A percentile compares a stretch with the other conserved stretches of the same genome.
phyloP scores from a whole-genome alignment of 177 flowering plant genomes.

The Vitis hybrid region DNA sequence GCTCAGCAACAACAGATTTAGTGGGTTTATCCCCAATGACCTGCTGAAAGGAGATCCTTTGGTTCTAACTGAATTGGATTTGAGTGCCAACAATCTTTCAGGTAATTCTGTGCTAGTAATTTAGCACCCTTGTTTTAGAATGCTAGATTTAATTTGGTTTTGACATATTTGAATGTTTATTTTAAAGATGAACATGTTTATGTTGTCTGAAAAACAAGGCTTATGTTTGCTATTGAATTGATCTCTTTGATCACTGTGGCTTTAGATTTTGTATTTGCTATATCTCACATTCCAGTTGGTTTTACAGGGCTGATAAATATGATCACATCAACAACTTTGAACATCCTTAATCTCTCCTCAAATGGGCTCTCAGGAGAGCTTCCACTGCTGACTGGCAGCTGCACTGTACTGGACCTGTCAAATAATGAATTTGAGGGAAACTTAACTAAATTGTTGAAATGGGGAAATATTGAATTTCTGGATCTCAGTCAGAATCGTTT shows the following conservation, averaged over 20 bases:
- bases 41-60: slow-evolving; percentile 78
- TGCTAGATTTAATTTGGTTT: background rate
- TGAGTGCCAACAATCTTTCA: slow-evolving; percentile 92
- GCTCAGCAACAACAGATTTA: slow-evolving; percentile 76
- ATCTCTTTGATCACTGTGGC: background rate
- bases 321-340: slow-evolving; percentile 75
- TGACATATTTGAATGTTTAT: background rate
- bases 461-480: slow-evolving; percentile 84
- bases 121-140: background rate
- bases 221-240: background rate
- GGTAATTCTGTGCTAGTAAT: slow-evolving; percentile 38
- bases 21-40: slow-evolving; percentile 77
- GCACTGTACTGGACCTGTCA: slow-evolving; percentile 76
- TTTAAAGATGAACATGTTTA: background rate
- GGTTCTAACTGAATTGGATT: slow-evolving; percentile 77
- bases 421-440: slow-evolving; percentile 75
- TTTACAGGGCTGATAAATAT: slow-evolving; percentile 72
- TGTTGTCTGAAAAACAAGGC: background rate
- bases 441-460: slow-evolving; percentile 58
- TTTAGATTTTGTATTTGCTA: background rate
- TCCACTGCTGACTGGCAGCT: slow-evolving; percentile 77
- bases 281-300: slow-evolving; percentile 9
- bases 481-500: slow-evolving; percentile 86
- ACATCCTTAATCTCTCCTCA: slow-evolving; percentile 72
- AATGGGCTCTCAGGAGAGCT: slow-evolving; percentile 83